Conservation (phyloP, 106 monocot species). For the Acanthochlamys bracteata region DNA sequence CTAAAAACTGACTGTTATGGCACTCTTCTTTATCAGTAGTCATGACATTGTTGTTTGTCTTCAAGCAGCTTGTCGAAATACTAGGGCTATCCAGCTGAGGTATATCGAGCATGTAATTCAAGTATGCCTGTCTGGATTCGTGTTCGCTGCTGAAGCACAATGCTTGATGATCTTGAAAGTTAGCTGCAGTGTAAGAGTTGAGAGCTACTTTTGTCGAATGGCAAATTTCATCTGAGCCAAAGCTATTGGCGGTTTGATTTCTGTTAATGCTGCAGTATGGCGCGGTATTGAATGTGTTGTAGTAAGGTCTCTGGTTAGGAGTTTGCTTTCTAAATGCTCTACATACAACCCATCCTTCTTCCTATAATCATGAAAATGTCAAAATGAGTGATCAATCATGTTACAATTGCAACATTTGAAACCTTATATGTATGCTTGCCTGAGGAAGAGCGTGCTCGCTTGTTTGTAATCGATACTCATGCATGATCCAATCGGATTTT, state of each 20-base stretch:
- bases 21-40: neutral
- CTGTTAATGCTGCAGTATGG: conserved; percentile 5
- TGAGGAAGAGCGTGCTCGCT: conserved; percentile 47
- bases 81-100: conserved; percentile 14
- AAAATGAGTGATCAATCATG: neutral
- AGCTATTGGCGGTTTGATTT: neutral
- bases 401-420: neutral
- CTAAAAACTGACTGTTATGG: conserved; percentile 15
- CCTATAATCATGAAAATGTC: conserved; percentile 10
- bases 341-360: conserved; percentile 47
- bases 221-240: neutral
- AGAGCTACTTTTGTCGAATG: neutral
- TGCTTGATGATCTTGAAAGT: neutral
- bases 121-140: conserved; percentile 10
- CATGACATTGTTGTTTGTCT: conserved; percentile 1
- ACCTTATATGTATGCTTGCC: conserved; percentile 21
- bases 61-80: conserved; percentile 2
- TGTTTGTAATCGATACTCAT: conserved; percentile 73
- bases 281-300: conserved; percentile 4
- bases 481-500: conserved; percentile 85
- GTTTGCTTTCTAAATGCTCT: conserved; percentile 33
- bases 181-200: neutral
- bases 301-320: conserved; percentile 14
- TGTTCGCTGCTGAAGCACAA: conserved; percentile 2
- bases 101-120: conserved; percentile 18